These are phyloP conservation scores for Pterocarpus santalinus DNA, from an alignment of 306 rosid species.

Conservation along the genomic window DNA sequence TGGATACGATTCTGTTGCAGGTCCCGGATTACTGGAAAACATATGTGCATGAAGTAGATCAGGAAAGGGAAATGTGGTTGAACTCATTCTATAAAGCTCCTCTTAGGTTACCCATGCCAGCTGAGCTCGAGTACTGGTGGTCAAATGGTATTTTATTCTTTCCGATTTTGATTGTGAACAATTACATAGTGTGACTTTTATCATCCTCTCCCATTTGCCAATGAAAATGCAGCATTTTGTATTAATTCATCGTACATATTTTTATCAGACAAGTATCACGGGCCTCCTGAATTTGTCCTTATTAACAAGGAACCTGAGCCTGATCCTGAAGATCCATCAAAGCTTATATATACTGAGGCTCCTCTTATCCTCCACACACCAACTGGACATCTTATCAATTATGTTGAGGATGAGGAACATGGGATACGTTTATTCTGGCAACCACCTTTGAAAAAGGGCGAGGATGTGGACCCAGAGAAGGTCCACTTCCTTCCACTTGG, in stretches of 20 bases:
- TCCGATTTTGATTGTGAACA: not conserved
- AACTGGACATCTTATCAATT: constrained; percentile 81
- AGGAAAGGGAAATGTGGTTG: constrained; percentile 97
- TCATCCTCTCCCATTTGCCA: constrained; percentile 23
- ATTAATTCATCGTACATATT: constrained; percentile 44
- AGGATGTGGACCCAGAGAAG: constrained; percentile 77
- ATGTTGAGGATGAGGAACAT: constrained; percentile 76
- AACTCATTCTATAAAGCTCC: constrained; percentile 96
- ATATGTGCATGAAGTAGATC: constrained; percentile 85
- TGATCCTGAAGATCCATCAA: constrained; percentile 91
- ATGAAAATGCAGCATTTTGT: constrained; percentile 12
- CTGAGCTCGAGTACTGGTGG: constrained; percentile 99
- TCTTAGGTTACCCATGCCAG: constrained; percentile 93
- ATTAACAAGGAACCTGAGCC: constrained; percentile 87
- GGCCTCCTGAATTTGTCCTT: constrained; percentile 80
- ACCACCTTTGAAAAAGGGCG: constrained; percentile 73
- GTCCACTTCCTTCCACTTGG: constrained; percentile 82
- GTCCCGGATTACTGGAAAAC: constrained; percentile 95
- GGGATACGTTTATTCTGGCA: constrained; percentile 94
- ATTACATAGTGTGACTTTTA: constrained; percentile 8
- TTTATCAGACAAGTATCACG: constrained; percentile 65
- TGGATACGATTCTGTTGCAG: constrained; percentile 55
- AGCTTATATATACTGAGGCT: constrained; percentile 70
- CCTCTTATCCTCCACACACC: constrained; percentile 91
- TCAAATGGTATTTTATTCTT: constrained; percentile 57